These are phyloP conservation scores for Rhizomucor miehei DNA, from an alignment of 371 early-diverging fungal genomes.

Conservation along the genomic window DNA sequence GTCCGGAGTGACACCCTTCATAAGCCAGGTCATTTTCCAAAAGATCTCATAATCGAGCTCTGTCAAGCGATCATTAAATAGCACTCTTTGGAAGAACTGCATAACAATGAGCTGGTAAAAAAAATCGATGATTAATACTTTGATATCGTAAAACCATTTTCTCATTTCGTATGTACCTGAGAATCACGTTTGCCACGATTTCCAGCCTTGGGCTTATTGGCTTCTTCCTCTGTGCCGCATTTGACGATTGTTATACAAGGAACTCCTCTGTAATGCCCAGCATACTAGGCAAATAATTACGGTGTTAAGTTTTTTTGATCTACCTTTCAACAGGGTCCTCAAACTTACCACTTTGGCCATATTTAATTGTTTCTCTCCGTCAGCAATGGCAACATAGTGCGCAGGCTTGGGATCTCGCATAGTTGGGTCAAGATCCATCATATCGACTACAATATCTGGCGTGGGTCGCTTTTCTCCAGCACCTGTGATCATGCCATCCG, in stretches of 20 bases:
- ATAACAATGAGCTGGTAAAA: conserved; percentile 69
- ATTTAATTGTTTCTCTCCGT: conserved; percentile 89
- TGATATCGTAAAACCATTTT: neutral
- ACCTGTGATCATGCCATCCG: conserved; percentile 48
- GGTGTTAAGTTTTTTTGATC: neutral
- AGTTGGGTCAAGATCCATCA: conserved; percentile 64
- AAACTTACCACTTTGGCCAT: conserved; percentile 79
- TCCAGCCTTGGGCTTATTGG: conserved; percentile 71
- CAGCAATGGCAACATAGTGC: conserved; percentile 87
- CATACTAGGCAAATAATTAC: conserved; percentile 54
- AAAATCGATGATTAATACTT: too few relatives aligned
- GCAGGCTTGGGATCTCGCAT: conserved; percentile 56
- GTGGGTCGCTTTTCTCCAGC: conserved; percentile 55
- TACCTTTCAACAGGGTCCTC: neutral
- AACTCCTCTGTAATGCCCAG: conserved; percentile 86
- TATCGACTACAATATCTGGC: conserved; percentile 71
- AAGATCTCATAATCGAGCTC: conserved; percentile 97
- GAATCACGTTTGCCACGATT: conserved; percentile 99
- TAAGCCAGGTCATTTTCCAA: conserved; percentile 80
- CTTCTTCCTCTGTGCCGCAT: conserved; percentile 80
- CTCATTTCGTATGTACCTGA: conserved; percentile 76
- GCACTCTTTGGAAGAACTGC: conserved; percentile 91
- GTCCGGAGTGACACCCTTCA: conserved; percentile 89
- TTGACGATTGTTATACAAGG: conserved; percentile 92
- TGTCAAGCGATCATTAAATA: conserved; percentile 92